Evolutionary conservation across 1,284 basidiomycete species (phyloP), one percentile per base, ranked within the genome.

Genomic region (Gomphus bonarii): DNA sequence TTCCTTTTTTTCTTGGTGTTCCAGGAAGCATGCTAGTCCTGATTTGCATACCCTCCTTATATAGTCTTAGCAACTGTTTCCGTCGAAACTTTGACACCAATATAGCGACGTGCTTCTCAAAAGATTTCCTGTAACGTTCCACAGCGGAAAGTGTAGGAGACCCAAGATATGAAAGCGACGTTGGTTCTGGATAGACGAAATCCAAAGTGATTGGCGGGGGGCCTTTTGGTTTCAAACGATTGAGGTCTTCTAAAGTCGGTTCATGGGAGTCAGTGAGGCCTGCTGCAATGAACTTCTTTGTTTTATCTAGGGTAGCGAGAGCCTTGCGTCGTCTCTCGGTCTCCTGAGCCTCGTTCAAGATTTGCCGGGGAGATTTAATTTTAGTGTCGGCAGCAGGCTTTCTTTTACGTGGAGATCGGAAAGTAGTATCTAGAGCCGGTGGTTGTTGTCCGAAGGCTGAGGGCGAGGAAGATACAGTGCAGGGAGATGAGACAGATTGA

Each of bases 201-300:
- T 58, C 50, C 31, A 58, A 53, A 1, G 25, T 18, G 30, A 57
- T 44, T n/a, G 22, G 25, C 3, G 59, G 59, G 7, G 33, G 35
- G 10, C 18, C 36, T 10, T 22, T 14, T 3, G 59, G 59, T 38
- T 54, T 53, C 8, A 54, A 58, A 20, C 35, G 51, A 20, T 57
- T 50, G 30, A 60, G 50, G 44, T 60, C 59, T 9, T 12, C 25
- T 9, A 60, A 36, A 20, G 59, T 60, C 6, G 59, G 59, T 9
- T 57, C 55, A 50, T 49, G 44, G 9, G 22, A 25, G n/a, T 31
- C 36, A 18, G n/a, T 50, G 8, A 31, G 43, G 8, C 50, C 31
- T 16, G 38, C 57, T n/a, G 50, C 57, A 20, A 53, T 38, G 31
- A 58, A 58, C 33, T 53, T 58, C 10, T 50, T 38, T 14, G 57